phyloP scores from a whole-genome alignment of 2,329 filamentous ascomycete genomes.

The Aspergillus fijiensis region DNA sequence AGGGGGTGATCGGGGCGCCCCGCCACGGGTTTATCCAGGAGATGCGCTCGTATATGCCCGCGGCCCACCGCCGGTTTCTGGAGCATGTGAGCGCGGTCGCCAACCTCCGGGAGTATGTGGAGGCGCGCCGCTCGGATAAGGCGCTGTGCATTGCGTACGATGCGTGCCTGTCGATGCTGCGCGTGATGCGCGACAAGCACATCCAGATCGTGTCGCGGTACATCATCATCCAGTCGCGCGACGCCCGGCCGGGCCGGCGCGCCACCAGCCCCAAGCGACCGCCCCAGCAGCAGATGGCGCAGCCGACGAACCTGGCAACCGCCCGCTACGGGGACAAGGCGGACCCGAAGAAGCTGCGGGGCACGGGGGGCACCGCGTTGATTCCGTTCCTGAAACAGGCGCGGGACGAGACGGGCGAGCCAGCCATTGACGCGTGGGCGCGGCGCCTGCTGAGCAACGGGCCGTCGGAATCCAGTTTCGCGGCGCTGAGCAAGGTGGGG shows the following conservation, averaged over 20 bases:
- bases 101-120: slow-evolving; percentile 84
- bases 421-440: slow-evolving; percentile 71
- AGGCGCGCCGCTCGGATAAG: slow-evolving; percentile 59
- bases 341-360: slow-evolving; percentile 65
- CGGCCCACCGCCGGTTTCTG: slow-evolving; percentile 84
- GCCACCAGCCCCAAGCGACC: slow-evolving; percentile 53
- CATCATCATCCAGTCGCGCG: slow-evolving; percentile 83
- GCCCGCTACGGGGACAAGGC: slow-evolving; percentile 41
- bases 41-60: slow-evolving; percentile 97
- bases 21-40: slow-evolving; percentile 91
- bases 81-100: slow-evolving; percentile 74
- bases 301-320: slow-evolving; percentile 55
- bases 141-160: slow-evolving; percentile 81
- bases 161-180: slow-evolving; percentile 78
- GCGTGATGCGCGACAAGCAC: slow-evolving; percentile 83
- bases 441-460: slow-evolving; percentile 57
- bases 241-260: slow-evolving; percentile 58
- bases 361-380: slow-evolving; percentile 88
- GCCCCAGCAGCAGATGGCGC: slow-evolving; percentile 13
- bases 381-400: slow-evolving; percentile 97
- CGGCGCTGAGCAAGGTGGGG: slow-evolving; percentile 52
- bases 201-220: slow-evolving; percentile 96
- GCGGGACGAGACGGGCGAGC: slow-evolving; percentile 91
- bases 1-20: slow-evolving; percentile 51
- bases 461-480: slow-evolving; percentile 38